Conservation (phyloP, 345 rosid species). For the Gossypium australe region DNA sequence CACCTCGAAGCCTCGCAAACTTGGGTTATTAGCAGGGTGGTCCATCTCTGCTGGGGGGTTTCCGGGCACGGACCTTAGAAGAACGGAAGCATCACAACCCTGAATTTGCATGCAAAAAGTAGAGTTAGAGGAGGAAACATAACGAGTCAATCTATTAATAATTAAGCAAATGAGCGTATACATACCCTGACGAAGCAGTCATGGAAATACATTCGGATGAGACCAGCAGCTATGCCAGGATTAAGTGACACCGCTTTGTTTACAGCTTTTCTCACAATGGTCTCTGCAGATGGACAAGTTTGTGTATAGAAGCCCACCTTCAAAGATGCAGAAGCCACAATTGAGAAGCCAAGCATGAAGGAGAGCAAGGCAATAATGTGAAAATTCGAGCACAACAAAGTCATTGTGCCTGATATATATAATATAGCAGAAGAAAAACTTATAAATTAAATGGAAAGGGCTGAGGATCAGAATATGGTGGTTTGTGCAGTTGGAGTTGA, state of each 20-base stretch:
- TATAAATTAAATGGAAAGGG: not conserved
- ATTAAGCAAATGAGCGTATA: not conserved
- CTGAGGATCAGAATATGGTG: not conserved
- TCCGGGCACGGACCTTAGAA: slow-evolving; percentile 24
- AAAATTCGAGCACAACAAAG: not conserved
- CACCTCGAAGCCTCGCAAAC: slow-evolving; percentile 44
- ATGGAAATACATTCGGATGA: slow-evolving; percentile 35
- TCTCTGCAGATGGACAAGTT: slow-evolving; percentile 22
- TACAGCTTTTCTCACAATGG: slow-evolving; percentile 21
- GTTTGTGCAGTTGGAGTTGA: no score
- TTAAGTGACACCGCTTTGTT: slow-evolving; percentile 14
- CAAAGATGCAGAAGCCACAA: slow-evolving; percentile 9
- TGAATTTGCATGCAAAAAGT: not conserved
- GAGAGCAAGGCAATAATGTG: not conserved
- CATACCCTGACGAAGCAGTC: slow-evolving; percentile 7
- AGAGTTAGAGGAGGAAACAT: no score
- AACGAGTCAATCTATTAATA: not conserved
- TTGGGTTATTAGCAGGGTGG: slow-evolving; percentile 29
- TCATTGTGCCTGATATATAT: not conserved
- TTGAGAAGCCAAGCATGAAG: not conserved
- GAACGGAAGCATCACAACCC: slow-evolving; percentile 31
- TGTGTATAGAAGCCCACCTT: slow-evolving; percentile 23
- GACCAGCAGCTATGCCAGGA: slow-evolving; percentile 28
- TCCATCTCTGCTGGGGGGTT: slow-evolving; percentile 31
- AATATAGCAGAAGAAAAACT: not conserved